Percentiles rank a stretch among this genome's conserved stretches.
These are phyloP conservation scores for Leptodontidium sp. DNA, from an alignment of 2,329 filamentous ascomycete genomes.

Conservation along the genomic window DNA sequence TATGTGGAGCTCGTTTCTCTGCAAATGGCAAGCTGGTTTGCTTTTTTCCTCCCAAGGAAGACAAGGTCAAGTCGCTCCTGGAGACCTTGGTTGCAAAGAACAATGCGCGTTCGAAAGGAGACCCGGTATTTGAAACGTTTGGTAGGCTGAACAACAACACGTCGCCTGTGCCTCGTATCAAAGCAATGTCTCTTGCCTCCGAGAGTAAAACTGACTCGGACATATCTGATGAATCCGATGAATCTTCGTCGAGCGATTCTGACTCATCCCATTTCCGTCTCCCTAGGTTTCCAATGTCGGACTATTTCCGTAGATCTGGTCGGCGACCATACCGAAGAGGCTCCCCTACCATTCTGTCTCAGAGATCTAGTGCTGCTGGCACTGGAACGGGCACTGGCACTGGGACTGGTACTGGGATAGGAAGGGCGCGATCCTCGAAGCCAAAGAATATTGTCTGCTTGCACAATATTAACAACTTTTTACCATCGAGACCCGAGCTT, in stretches of 20 bases:
- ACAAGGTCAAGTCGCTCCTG: slow-evolving; percentile 58
- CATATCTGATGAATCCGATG: slow-evolving; percentile 45
- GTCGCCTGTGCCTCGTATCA: slow-evolving; percentile 55
- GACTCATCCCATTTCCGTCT: slow-evolving; percentile 46
- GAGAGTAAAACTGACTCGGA: slow-evolving; percentile 51
- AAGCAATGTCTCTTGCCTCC: slow-evolving; percentile 44
- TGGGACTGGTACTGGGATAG: slow-evolving; percentile 52
- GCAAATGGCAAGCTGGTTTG: slow-evolving; percentile 69
- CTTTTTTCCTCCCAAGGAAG: slow-evolving; percentile 74
- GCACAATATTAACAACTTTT: slow-evolving; percentile 70
- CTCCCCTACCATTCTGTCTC: slow-evolving; percentile 46
- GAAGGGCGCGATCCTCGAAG: slow-evolving; percentile 45
- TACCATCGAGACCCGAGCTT: slow-evolving; percentile 82
- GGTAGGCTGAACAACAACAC: slow-evolving; percentile 61
- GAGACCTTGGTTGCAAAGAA: slow-evolving; percentile 57
- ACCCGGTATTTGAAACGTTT: slow-evolving; percentile 69
- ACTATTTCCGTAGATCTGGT: slow-evolving; percentile 42
- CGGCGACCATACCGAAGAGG: slow-evolving; percentile 40
- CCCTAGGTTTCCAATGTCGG: slow-evolving; percentile 41
- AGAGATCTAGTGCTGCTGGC: slow-evolving; percentile 46
- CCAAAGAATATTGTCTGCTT: slow-evolving; percentile 77
- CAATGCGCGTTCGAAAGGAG: slow-evolving; percentile 55
- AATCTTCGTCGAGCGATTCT: slow-evolving; percentile 46
- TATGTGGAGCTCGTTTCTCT: slow-evolving; percentile 68
- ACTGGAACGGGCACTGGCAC: slow-evolving; percentile 65